Evolutionary conservation across 1,284 basidiomycete species (phyloP).

Genomic region (Puccinia hordei): DNA sequence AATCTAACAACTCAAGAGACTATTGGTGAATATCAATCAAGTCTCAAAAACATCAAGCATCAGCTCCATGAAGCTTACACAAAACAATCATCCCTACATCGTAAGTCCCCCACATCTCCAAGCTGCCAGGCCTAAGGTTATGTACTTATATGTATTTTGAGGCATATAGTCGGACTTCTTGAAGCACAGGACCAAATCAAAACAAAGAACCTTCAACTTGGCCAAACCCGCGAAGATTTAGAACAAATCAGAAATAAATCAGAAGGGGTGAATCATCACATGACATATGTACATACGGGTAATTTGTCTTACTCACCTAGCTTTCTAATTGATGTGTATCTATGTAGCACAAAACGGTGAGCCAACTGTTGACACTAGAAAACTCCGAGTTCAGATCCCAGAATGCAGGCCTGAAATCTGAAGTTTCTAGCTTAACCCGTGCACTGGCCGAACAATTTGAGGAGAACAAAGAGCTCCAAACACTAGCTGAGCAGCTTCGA

Average conservation of each 20-base stretch:
- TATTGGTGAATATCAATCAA: neutral
- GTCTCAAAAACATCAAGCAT: neutral
- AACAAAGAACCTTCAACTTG: conserved; percentile 1
- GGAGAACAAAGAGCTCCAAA: neutral
- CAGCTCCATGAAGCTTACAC: neutral
- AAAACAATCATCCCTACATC: neutral
- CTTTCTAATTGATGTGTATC: too few relatives aligned
- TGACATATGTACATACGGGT: neutral
- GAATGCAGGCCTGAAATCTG: neutral
- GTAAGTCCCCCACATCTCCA: neutral
- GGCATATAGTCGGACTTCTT: neutral
- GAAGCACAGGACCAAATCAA: neutral
- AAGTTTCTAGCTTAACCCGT: neutral
- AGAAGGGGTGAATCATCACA: neutral
- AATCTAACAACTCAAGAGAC: neutral
- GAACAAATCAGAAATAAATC: neutral
- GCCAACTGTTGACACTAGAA: neutral
- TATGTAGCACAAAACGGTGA: neutral
- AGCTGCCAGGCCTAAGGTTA: neutral
- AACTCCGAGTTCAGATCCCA: conserved; percentile 1
- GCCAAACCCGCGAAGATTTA: neutral
- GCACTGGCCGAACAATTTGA: neutral
- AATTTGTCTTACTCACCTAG: too few relatives aligned
- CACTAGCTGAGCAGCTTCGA: neutral
- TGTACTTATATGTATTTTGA: neutral